Evolutionary conservation across 495 filamentous ascomycete species (phyloP).

Genomic region (Aspergillus baeticus): DNA sequence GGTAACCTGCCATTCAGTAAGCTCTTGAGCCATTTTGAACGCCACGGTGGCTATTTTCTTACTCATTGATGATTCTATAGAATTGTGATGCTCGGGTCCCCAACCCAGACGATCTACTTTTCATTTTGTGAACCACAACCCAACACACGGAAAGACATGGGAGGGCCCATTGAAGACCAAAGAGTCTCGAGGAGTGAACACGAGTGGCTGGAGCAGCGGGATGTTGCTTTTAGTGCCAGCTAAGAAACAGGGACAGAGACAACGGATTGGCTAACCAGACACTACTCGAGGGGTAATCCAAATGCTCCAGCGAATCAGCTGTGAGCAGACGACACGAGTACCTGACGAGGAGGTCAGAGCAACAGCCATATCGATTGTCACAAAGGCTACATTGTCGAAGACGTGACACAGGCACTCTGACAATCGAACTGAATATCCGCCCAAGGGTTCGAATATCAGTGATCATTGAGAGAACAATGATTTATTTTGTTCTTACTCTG

Average conservation of each 20-base stretch:
- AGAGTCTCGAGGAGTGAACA: constrained; percentile 6
- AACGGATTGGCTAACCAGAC: constrained; percentile 27
- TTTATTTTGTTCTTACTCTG: no score
- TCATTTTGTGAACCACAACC: constrained; percentile 1
- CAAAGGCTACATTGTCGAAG: constrained; percentile 11
- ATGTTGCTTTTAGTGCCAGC: constrained; percentile 30
- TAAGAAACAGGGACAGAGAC: constrained; percentile 15
- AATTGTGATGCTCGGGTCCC: no score
- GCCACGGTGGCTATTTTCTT: not conserved
- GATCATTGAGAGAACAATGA: no score
- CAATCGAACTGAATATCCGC: not conserved
- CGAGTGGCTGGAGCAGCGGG: constrained; percentile 25
- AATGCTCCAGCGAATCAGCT: constrained; percentile 17
- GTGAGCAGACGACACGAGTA: constrained; percentile 6
- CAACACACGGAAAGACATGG: constrained; percentile 24
- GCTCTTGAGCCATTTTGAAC: no score
- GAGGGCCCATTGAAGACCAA: constrained; percentile 8
- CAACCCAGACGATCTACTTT: no score
- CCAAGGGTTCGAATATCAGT: not conserved
- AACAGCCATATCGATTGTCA: constrained; percentile 1
- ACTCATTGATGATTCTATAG: no score
- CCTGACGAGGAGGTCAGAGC: constrained; percentile 20
- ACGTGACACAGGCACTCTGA: not conserved
- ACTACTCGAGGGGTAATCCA: constrained; percentile 12
- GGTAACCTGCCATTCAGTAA: no score